phyloP scores from a whole-genome alignment of 2,329 filamentous ascomycete genomes.

The Pyricularia sp. region DNA sequence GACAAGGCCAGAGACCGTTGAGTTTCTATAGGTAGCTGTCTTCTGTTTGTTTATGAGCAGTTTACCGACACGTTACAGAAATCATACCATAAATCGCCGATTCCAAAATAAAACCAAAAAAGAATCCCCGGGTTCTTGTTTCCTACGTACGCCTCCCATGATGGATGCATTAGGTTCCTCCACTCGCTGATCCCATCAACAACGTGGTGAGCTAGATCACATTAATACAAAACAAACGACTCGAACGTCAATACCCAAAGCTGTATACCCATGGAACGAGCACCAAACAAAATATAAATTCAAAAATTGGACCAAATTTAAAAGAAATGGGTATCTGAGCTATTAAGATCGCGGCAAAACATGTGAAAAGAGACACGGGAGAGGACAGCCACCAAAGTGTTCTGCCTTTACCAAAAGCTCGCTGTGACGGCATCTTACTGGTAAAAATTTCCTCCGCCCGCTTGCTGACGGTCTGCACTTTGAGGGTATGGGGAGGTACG shows the following conservation, averaged over 20 bases:
- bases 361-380: neutral
- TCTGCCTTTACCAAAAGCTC: neutral
- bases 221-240: neutral
- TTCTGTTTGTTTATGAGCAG: neutral
- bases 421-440: neutral
- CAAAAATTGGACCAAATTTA: neutral
- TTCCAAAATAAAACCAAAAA: neutral
- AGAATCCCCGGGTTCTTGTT: neutral
- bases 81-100: too few relatives aligned
- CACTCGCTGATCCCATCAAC: neutral
- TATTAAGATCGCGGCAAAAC: neutral
- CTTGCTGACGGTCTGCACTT: neutral
- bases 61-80: neutral
- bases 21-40: neutral
- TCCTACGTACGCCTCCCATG: neutral
- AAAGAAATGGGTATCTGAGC: neutral
- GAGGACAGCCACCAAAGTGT: neutral
- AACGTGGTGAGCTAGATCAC: neutral
- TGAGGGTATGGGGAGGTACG: neutral
- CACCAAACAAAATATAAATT: too few relatives aligned
- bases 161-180: neutral
- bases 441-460: neutral
- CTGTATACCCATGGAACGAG: neutral
- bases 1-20: neutral
- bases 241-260: neutral